These are phyloP conservation scores for Paramarasmius palmivorus DNA, from an alignment of 1,284 basidiomycete species.

Conservation along the genomic window DNA sequence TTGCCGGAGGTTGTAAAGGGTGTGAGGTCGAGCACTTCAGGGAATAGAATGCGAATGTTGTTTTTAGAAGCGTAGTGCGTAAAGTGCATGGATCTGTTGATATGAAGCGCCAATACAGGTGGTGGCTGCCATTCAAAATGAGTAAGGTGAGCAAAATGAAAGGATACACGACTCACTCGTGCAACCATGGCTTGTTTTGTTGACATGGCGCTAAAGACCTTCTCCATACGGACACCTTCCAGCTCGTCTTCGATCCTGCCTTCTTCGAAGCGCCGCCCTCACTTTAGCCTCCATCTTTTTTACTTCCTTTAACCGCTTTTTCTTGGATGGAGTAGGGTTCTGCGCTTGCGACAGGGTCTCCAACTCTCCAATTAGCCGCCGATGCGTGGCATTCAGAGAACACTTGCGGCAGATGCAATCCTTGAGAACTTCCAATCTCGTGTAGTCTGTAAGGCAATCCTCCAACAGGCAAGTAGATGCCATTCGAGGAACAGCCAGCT, in stretches of 20 bases:
- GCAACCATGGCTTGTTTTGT: slow-evolving; percentile 89
- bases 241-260: slow-evolving; percentile 80
- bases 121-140: slow-evolving; percentile 60
- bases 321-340: slow-evolving; percentile 60
- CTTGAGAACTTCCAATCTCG: slow-evolving; percentile 77
- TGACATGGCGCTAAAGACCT: slow-evolving; percentile 70
- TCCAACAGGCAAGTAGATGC: slow-evolving; percentile 64
- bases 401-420: slow-evolving; percentile 86
- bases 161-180: slow-evolving; percentile 51
- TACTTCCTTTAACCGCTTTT: slow-evolving; percentile 71
- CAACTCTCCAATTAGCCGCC: slow-evolving; percentile 58
- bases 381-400: slow-evolving; percentile 71
- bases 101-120: slow-evolving; percentile 78
- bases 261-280: slow-evolving; percentile 63
- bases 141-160: slow-evolving; percentile 3
- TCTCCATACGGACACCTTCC: slow-evolving; percentile 73
- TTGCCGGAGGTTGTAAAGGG: slow-evolving; percentile 78
- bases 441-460: slow-evolving; percentile 80
- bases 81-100: slow-evolving; percentile 83
- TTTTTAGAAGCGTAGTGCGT: slow-evolving; percentile 82
- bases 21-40: slow-evolving; percentile 84
- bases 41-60: slow-evolving; percentile 75
- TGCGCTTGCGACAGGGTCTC: slow-evolving; percentile 49
- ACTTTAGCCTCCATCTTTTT: slow-evolving; percentile 63
- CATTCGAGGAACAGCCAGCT: slow-evolving; percentile 71